Percentiles rank a stretch among this genome's conserved stretches.
Conservation (phyloP, 345 rosid genomes). For the Arabidopsis thaliana region DNA sequence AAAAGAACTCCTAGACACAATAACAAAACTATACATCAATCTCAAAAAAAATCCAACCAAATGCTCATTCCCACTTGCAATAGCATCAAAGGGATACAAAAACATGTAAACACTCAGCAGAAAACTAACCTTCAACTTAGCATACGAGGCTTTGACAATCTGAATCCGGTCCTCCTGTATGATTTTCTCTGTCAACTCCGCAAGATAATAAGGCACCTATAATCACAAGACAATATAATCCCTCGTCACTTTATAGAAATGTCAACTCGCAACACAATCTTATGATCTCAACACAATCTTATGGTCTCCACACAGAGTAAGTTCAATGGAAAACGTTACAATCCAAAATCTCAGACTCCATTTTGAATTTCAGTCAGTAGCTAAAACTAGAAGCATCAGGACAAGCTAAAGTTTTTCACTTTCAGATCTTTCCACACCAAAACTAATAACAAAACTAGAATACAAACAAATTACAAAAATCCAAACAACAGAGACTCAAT, state of each 20-base stretch:
- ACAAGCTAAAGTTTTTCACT: not conserved
- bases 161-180: slow-evolving; percentile 66
- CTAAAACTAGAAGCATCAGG: not conserved
- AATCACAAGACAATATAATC: not conserved
- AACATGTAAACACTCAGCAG: slow-evolving; percentile 4
- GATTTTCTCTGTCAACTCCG: slow-evolving; percentile 77
- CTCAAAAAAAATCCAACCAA: not conserved
- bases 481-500: not conserved
- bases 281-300: slow-evolving; percentile 16
- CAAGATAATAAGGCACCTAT: slow-evolving; percentile 84
- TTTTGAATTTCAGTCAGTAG: slow-evolving; percentile 1
- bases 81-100: slow-evolving; percentile 14
- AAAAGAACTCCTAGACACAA: slow-evolving; percentile 69
- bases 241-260: not conserved
- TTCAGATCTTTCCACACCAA: slow-evolving; percentile 9
- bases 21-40: slow-evolving; percentile 1
- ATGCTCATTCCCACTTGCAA: slow-evolving; percentile 6
- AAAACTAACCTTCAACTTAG: slow-evolving; percentile 69
- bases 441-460: slow-evolving; percentile 3
- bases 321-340: not conserved
- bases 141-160: slow-evolving; percentile 60
- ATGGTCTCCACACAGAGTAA: slow-evolving; percentile 1
- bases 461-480: not conserved
- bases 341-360: not conserved
- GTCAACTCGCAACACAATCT: not conserved